Base-by-base conservation (phyloP, 495 filamentous ascomycete species). In the Hypoxylon fuscum region DNA sequence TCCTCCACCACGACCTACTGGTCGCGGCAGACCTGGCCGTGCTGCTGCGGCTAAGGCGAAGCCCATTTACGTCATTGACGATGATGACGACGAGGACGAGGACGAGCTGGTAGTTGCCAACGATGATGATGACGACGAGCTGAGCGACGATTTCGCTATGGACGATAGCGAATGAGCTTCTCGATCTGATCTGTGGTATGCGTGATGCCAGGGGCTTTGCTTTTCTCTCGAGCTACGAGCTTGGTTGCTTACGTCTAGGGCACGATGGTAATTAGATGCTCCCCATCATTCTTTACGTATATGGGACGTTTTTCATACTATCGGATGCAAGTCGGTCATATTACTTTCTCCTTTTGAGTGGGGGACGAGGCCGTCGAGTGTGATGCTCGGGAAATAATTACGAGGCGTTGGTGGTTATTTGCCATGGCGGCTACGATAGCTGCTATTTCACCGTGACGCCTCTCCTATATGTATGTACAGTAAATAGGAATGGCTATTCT, bases 51-150 rank as follows among this genome's bases (percentile, higher is more conserved):
- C 74, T 5, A 81, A 74, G 61, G 53, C 62, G 38, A 80, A 73
- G 63, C 71, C 75, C 1, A 68, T 75, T 6, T 71, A 76, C 27
- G 34, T 80, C 64, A 70, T 76, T 23, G 69, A 76, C 17, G 79
- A 81, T 32, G 78, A 81, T 20, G 78, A 79, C 7, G 76, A 78
- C 6, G 69, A 76, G 7, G 71, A 77, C 12, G 75, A 76, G 6
- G 70, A 74, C 5, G 69, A 70, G n/a, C 55, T 47, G 14, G 34
- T 14, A 35, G 9, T 43, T 38, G 40, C 11, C 25, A 10, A 17
- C 45, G 20, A 67, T 9, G 54, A 67, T n/a, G 54, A 67, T 34
- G 62, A 64, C 9, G 67, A 58, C 23, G 52, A 53, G 3, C 49
- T 41, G 21, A 61, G 51, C 20, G 57, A 70, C 22, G 69, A 66